Percentiles rank a stretch among this genome's conserved stretches.
phyloP scores from a whole-genome alignment of 176 grass and related monocot genomes.

The Phoenix dactylifera region DNA sequence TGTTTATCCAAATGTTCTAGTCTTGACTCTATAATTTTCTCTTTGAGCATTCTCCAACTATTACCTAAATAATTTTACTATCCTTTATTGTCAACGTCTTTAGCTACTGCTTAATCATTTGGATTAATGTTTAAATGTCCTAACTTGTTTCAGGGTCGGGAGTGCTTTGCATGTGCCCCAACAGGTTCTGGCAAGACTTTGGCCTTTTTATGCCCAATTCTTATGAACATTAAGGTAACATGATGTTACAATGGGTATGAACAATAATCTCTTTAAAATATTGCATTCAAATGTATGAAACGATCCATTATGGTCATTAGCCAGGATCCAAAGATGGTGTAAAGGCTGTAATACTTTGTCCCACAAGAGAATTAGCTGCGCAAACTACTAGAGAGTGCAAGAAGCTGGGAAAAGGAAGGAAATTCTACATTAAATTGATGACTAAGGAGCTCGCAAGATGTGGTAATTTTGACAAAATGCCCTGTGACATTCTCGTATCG shows the following conservation, averaged over 20 bases:
- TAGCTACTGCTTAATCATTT: too few relatives aligned
- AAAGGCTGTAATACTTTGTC: constrained; percentile 78
- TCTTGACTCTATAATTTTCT: too few relatives aligned
- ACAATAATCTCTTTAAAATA: too few relatives aligned
- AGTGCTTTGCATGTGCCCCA: constrained; percentile 95
- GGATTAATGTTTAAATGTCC: neutral
- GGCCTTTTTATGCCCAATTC: constrained; percentile 73
- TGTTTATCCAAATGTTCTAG: too few relatives aligned
- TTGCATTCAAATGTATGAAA: neutral
- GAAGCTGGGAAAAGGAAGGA: constrained; percentile 64
- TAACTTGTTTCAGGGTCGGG: constrained; percentile 54
- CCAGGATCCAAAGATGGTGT: constrained; percentile 88
- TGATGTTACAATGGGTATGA: neutral
- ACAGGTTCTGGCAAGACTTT: constrained; percentile 98
- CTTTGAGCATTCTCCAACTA: too few relatives aligned
- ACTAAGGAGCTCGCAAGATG: constrained; percentile 83
- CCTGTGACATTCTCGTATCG: constrained; percentile 73
- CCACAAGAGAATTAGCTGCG: constrained; percentile 84
- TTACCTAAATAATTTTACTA: too few relatives aligned
- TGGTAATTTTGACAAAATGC: constrained; percentile 91
- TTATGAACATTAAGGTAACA: constrained; percentile 94
- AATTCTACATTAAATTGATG: constrained; percentile 89
- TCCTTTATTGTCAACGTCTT: too few relatives aligned
- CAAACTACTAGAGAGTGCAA: constrained; percentile 93
- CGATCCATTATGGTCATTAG: constrained; percentile 43